Percentiles rank a stretch among this genome's conserved stretches.
Evolutionary conservation across 768 basidiomycete species (phyloP).

Genomic region (Russula sp.): DNA sequence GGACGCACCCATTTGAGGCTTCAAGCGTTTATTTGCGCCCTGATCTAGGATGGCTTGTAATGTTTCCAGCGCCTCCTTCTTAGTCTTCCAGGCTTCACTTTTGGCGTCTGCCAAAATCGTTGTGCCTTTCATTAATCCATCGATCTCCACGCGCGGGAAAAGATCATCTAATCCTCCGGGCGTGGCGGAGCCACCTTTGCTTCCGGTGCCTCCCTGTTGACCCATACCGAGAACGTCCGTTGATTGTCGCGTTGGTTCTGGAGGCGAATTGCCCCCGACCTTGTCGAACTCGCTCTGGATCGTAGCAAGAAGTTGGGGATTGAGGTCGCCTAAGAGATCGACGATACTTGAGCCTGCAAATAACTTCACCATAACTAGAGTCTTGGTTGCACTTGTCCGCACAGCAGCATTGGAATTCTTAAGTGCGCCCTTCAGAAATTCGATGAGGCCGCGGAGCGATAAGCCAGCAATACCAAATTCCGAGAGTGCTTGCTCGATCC

Average conservation of each 20-base stretch:
- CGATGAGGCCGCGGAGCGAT: slow-evolving; percentile 78
- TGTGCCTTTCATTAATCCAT: slow-evolving; percentile 78
- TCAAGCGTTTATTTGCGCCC: slow-evolving; percentile 88
- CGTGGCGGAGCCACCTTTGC: slow-evolving; percentile 40
- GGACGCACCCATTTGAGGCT: slow-evolving; percentile 77
- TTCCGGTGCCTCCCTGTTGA: slow-evolving; percentile 42
- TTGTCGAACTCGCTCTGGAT: slow-evolving; percentile 93
- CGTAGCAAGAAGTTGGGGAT: slow-evolving; percentile 87
- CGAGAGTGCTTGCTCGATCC: slow-evolving; percentile 80
- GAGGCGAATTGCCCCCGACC: slow-evolving; percentile 69
- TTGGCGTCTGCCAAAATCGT: slow-evolving; percentile 79
- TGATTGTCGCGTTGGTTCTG: slow-evolving; percentile 74
- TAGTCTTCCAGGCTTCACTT: slow-evolving; percentile 94
- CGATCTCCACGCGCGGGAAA: slow-evolving; percentile 93
- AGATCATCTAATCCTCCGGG: slow-evolving; percentile 87
- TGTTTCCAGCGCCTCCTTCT: slow-evolving; percentile 91
- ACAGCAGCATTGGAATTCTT: slow-evolving; percentile 95
- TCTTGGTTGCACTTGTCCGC: slow-evolving; percentile 89
- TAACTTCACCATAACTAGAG: slow-evolving; percentile 84
- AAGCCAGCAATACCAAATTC: slow-evolving; percentile 93
- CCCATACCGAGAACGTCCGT: slow-evolving; percentile 64
- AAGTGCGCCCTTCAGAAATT: slow-evolving; percentile 82
- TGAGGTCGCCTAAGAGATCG: slow-evolving; percentile 90
- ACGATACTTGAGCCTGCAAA: slow-evolving; percentile 92
- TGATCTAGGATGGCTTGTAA: slow-evolving; percentile 84